A percentile compares a stretch with the other conserved stretches of the same genome.
Conservation (phyloP, 2,329 filamentous ascomycete genomes). For the Fusarium equiseti region DNA sequence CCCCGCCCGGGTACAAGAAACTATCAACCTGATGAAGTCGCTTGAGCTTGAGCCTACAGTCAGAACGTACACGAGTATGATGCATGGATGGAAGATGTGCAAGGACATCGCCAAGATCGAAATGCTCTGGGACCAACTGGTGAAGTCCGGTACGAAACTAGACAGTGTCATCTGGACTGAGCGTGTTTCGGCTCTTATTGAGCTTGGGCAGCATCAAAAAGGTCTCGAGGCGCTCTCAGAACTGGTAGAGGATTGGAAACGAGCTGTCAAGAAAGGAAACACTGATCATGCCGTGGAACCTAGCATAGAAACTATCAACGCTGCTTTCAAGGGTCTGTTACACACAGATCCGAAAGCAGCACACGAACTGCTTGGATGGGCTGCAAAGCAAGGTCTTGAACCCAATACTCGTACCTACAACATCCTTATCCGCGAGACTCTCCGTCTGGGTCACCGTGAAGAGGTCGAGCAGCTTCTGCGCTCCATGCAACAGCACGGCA, state of each 20-base stretch:
- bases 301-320: conserved; percentile 75
- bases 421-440: conserved; percentile 71
- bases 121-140: conserved; percentile 75
- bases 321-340: conserved; percentile 74
- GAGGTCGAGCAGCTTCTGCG: conserved; percentile 66
- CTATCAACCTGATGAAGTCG: conserved; percentile 58
- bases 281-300: conserved; percentile 63
- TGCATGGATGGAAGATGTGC: conserved; percentile 74
- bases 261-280: conserved; percentile 49
- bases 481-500: conserved; percentile 67
- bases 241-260: conserved; percentile 72
- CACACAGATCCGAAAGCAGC: conserved; percentile 62
- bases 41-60: conserved; percentile 69
- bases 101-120: conserved; percentile 71
- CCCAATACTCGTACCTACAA: conserved; percentile 75
- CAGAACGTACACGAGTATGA: conserved; percentile 78
- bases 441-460: conserved; percentile 61
- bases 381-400: conserved; percentile 64
- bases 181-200: conserved; percentile 74
- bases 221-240: conserved; percentile 75
- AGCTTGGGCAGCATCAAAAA: conserved; percentile 62
- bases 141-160: conserved; percentile 67
- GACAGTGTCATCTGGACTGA: conserved; percentile 78
- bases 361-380: conserved; percentile 69
- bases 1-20: conserved; percentile 50